These are phyloP conservation scores for Zygosaccharomyces sapae DNA, from an alignment of 1,139 yeast genomes.

Conservation along the genomic window DNA sequence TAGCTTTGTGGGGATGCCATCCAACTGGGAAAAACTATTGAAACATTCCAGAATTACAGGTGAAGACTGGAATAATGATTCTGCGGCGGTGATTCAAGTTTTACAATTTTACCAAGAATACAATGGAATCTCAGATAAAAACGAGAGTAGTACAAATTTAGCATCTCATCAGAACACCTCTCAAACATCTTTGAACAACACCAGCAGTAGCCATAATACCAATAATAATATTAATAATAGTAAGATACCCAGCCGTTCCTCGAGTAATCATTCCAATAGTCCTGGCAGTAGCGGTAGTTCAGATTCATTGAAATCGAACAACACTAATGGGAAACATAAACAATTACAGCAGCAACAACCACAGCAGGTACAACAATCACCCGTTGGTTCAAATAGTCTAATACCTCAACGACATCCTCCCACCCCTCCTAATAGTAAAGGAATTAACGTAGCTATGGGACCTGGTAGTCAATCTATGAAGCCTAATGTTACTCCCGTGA, in stretches of 20 bases:
- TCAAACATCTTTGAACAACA: constrained; percentile 9
- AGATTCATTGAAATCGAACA: constrained; percentile 1
- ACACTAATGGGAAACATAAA: constrained; percentile 4
- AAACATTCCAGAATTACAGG: constrained; percentile 76
- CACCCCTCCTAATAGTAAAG: constrained; percentile 39
- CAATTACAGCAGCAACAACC: too few relatives aligned
- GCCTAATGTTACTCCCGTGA: constrained; percentile 12
- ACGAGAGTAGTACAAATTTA: constrained; percentile 27
- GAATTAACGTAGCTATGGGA: constrained; percentile 7
- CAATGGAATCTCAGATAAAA: constrained; percentile 40
- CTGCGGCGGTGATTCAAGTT: constrained; percentile 86
- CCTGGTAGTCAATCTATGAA: constrained; percentile 5
- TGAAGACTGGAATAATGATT: constrained; percentile 80
- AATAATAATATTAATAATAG: constrained; percentile 8
- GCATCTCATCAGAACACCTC: constrained; percentile 9
- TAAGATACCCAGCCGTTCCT: constrained; percentile 10
- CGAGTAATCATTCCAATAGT: constrained; percentile 18
- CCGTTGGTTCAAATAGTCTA: constrained; percentile 26
- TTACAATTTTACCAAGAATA: constrained; percentile 69
- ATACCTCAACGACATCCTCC: constrained; percentile 49
- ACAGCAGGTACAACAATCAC: too few relatives aligned
- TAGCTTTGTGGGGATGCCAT: constrained; percentile 71
- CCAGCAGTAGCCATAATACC: neutral
- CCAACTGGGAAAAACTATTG: constrained; percentile 69
- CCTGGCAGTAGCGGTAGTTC: constrained; percentile 15